phyloP scores from a whole-genome alignment of 139 green algal genomes.

The Chlamydomonas urium region DNA sequence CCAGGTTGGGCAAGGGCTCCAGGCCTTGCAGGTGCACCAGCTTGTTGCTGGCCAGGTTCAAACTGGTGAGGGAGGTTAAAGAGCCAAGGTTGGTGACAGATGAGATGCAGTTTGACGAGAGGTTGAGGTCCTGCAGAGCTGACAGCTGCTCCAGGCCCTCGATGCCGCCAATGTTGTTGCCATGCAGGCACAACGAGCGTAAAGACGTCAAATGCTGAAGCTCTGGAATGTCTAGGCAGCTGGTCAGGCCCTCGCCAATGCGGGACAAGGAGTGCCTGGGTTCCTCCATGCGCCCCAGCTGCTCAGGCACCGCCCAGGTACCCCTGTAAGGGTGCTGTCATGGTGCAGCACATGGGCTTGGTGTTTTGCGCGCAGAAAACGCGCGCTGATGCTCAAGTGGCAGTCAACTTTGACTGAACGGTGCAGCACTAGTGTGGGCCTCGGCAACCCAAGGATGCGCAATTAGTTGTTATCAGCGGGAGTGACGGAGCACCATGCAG shows the following conservation, averaged over 20 bases:
- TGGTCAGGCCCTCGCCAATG: slow-evolving; percentile 37
- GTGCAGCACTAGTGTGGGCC: no score
- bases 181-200: slow-evolving; percentile 58
- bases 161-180: slow-evolving; percentile 54
- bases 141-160: slow-evolving; percentile 38
- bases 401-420: no score
- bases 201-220: slow-evolving; percentile 27
- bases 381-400: no score
- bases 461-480: no score
- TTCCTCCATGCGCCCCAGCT: no score
- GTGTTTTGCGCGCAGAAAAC: no score
- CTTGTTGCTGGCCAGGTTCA: slow-evolving; percentile 75
- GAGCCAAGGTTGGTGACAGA: slow-evolving; percentile 23
- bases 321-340: no score
- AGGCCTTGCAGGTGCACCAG: slow-evolving; percentile 35
- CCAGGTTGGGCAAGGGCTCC: slow-evolving; percentile 39
- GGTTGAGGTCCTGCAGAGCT: slow-evolving; percentile 52
- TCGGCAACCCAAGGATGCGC: no score
- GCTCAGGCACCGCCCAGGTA: no score
- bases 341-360: no score
- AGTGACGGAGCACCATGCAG: no score
- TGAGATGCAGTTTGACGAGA: slow-evolving; percentile 63
- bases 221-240: slow-evolving; percentile 34
- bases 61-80: slow-evolving; percentile 42
- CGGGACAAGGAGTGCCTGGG: slow-evolving; percentile 37